Evolutionary conservation across 106 monocot genomes (phyloP), one percentile per base, ranked within the genome.

Genomic region (Gastrodia elata): DNA sequence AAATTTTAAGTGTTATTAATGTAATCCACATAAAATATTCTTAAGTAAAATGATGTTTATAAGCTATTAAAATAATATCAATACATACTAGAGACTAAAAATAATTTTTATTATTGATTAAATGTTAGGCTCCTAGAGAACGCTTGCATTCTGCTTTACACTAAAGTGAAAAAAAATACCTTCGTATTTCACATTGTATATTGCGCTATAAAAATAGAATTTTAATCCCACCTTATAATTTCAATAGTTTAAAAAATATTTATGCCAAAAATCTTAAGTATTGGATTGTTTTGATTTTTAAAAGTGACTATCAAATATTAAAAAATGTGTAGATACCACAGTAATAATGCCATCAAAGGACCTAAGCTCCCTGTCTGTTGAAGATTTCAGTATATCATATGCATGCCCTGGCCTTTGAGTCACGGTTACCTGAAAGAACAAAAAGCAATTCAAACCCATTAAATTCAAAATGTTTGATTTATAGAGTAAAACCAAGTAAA

Each of bases 331-430:
- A 74, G 35, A 22, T 82, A 94, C 94, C 94, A 94, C 94, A 71
- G 87, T 34, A 71, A 94, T 65, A 80, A 94, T 84, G 65, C 94
- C 94, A 82, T 94, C 91, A 83, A 91, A 78, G 38, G 79, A 77
- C 73, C 80, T 82, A 43, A 94, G 89, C 39, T 89, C 94, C 49
- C 27, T 75, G 44, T 87, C 82, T 58, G 89, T 78, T 16, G 75
- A 74, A 38, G 89, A 80, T 72, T 78, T 70, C 52, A 91, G 8
- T 33, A 80, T 42, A 68, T 89, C 87, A 84, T 73, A 85, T 82
- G 91, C 91, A 78, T 94, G 94, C 5, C 94, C 91, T 68, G 94
- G 91, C 59, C 76, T 86, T 76, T 89, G 72, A 36, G 94, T 94
- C 65, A 91, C 83, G 30, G 36, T 83, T 14, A 94, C 94, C 94